A percentile compares a stretch with the other conserved stretches of the same genome.
Conservation (phyloP, 2,329 filamentous ascomycete genomes). For the Hymenoscyphus fructigenus region DNA sequence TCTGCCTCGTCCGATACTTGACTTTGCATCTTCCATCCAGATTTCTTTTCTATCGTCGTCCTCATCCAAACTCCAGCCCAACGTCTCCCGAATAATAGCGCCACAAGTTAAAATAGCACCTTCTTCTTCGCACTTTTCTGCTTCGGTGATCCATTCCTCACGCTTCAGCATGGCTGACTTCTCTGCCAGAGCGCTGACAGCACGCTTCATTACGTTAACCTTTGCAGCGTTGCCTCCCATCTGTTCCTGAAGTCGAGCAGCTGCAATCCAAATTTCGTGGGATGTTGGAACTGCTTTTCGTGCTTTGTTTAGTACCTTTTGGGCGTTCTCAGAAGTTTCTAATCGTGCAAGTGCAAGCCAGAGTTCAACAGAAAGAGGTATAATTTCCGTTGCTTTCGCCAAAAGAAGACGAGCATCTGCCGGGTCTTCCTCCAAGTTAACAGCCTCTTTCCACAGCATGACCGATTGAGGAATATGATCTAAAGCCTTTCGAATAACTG, state of each 20-base stretch:
- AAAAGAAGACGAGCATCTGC: slow-evolving; percentile 85
- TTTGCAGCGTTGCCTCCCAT: slow-evolving; percentile 75
- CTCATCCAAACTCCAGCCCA: slow-evolving; percentile 91
- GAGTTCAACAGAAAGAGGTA: slow-evolving; percentile 88
- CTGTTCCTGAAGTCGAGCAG: slow-evolving; percentile 86
- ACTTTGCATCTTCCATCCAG: slow-evolving; percentile 91
- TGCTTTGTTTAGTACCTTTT: slow-evolving; percentile 92
- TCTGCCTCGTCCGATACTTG: slow-evolving; percentile 74
- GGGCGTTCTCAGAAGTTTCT: slow-evolving; percentile 86
- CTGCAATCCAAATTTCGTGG: slow-evolving; percentile 95
- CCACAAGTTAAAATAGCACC: slow-evolving; percentile 83
- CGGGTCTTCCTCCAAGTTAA: slow-evolving; percentile 89
- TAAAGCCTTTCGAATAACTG: slow-evolving; percentile 85
- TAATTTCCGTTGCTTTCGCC: slow-evolving; percentile 92
- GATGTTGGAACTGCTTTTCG: slow-evolving; percentile 92
- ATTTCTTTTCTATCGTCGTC: slow-evolving; percentile 95
- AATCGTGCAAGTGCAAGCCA: slow-evolving; percentile 93
- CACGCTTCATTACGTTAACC: slow-evolving; percentile 92
- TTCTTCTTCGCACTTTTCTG: slow-evolving; percentile 92
- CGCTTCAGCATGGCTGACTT: slow-evolving; percentile 96
- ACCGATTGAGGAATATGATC: slow-evolving; percentile 94
- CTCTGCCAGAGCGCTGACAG: slow-evolving; percentile 81
- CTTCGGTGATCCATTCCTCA: slow-evolving; percentile 94
- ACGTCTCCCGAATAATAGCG: slow-evolving; percentile 86
- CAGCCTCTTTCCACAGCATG: slow-evolving; percentile 95